Conservation (phyloP, 148 eudicot species). For the Dianthus caryophyllus region DNA sequence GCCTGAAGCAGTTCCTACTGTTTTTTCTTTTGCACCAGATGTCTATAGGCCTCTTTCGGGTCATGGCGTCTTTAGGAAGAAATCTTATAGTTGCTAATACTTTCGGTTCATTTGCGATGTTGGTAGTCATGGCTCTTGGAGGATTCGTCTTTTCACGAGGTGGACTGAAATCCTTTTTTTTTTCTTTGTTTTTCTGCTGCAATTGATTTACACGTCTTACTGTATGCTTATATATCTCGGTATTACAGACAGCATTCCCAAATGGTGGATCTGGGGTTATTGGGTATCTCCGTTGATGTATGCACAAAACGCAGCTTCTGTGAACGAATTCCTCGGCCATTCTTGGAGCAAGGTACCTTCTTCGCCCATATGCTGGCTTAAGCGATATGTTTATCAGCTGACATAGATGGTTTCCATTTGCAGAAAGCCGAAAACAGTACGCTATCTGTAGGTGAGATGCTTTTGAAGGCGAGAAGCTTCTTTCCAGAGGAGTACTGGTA, state of each 20-base stretch:
- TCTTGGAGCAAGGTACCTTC: conserved; percentile 78
- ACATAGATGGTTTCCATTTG: conserved; percentile 20
- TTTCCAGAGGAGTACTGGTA: conserved; percentile 89
- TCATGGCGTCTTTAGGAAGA: conserved; percentile 89
- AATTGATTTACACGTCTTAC: not conserved
- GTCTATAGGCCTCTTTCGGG: conserved; percentile 85
- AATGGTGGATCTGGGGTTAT: conserved; percentile 93
- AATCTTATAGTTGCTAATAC: conserved; percentile 91
- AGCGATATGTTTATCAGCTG: conserved; percentile 6
- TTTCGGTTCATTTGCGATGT: conserved; percentile 87
- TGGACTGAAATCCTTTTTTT: conserved; percentile 19
- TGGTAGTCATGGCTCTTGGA: conserved; percentile 94
- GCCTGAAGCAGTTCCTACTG: conserved; percentile 59
- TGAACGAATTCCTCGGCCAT: conserved; percentile 86
- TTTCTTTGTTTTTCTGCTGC: too few species aligned
- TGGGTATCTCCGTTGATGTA: conserved; percentile 99
- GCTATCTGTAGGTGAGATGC: conserved; percentile 63
- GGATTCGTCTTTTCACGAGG: conserved; percentile 93
- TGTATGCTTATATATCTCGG: conserved; percentile 12
- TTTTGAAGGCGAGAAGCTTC: conserved; percentile 69
- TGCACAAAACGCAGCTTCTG: conserved; percentile 97
- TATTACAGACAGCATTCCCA: conserved; percentile 34
- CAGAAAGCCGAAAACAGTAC: conserved; percentile 59
- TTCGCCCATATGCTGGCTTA: not conserved
- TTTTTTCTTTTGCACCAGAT: conserved; percentile 85